Percentiles rank a stretch among this genome's conserved stretches.
Evolutionary conservation across 805 yeast species (phyloP).

Genomic region (Torulaspora delbrueckii): DNA sequence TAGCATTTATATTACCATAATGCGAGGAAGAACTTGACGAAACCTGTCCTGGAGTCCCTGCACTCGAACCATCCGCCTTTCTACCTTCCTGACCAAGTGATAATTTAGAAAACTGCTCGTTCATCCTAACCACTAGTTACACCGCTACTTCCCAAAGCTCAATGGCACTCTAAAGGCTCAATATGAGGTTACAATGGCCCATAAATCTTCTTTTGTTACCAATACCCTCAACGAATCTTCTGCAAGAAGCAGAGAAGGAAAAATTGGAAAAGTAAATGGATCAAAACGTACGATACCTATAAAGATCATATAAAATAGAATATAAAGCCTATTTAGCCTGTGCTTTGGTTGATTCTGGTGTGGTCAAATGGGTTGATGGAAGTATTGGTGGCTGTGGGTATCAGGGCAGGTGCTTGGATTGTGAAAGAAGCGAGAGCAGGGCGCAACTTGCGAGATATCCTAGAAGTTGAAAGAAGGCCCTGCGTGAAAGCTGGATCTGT

Average conservation of each 20-base stretch:
- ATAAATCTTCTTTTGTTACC: background rate
- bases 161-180: background rate
- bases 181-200: background rate
- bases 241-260: background rate
- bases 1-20: conserved; percentile 51
- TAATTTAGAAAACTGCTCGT: conserved; percentile 16
- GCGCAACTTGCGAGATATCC: conserved; percentile 36
- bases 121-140: conserved; percentile 8
- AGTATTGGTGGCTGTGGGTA: background rate
- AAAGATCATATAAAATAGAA: background rate
- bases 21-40: conserved; percentile 28
- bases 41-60: conserved; percentile 6
- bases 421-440: conserved; percentile 31
- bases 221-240: background rate
- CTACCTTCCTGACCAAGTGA: conserved; percentile 12
- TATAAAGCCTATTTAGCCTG: background rate
- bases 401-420: conserved; percentile 17
- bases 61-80: background rate
- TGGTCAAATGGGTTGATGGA: background rate
- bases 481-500: conserved; percentile 30
- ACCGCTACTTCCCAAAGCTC: background rate
- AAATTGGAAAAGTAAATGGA: background rate
- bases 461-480: conserved; percentile 34
- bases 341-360: background rate
- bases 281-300: background rate